A percentile compares a stretch with the other conserved stretches of the same genome.
Evolutionary conservation across 108 stramenopile genomes (phyloP).

Genomic region (Pseudonitzschia pungens): DNA sequence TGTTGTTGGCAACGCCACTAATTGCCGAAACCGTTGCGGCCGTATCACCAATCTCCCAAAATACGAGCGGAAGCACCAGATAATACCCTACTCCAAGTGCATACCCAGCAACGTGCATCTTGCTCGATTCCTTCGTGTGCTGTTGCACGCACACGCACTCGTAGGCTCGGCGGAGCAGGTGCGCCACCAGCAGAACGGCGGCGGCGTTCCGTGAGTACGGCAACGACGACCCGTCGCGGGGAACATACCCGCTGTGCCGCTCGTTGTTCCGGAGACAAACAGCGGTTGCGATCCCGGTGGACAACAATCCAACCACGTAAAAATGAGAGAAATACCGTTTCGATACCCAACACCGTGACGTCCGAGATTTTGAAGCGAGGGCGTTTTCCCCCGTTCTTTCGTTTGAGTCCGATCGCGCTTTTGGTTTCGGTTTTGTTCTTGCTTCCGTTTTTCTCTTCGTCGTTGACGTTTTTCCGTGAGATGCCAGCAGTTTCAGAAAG

Average conservation of each 20-base stretch:
- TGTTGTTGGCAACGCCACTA: no score
- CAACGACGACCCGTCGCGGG: no score
- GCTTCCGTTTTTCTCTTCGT: no score
- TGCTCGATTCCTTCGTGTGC: slow-evolving; percentile 32
- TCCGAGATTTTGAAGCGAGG: neutral
- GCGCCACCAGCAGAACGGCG: slow-evolving; percentile 20
- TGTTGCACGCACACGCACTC: slow-evolving; percentile 67
- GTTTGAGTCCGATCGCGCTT: no score
- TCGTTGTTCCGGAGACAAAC: neutral
- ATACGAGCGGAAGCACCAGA: slow-evolving; percentile 60
- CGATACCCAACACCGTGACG: slow-evolving; percentile 18
- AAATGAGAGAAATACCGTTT: slow-evolving; percentile 52
- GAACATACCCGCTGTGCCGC: no score
- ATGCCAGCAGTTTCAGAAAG: slow-evolving; percentile 34
- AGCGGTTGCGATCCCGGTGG: slow-evolving; percentile 2
- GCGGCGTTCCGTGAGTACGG: neutral
- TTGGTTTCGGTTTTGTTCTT: neutral
- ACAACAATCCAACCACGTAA: slow-evolving; percentile 47
- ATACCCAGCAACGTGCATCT: slow-evolving; percentile 78
- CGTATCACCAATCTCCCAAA: slow-evolving; percentile 22
- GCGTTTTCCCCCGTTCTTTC: neutral
- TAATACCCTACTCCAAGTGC: slow-evolving; percentile 65
- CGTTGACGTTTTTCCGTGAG: slow-evolving; percentile 54
- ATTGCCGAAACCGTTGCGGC: neutral
- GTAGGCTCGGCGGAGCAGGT: slow-evolving; percentile 40